A percentile compares a stretch with the other conserved stretches of the same genome.
Evolutionary conservation across 495 filamentous ascomycete genomes (phyloP).

Genomic region (Xylaria venustula): DNA sequence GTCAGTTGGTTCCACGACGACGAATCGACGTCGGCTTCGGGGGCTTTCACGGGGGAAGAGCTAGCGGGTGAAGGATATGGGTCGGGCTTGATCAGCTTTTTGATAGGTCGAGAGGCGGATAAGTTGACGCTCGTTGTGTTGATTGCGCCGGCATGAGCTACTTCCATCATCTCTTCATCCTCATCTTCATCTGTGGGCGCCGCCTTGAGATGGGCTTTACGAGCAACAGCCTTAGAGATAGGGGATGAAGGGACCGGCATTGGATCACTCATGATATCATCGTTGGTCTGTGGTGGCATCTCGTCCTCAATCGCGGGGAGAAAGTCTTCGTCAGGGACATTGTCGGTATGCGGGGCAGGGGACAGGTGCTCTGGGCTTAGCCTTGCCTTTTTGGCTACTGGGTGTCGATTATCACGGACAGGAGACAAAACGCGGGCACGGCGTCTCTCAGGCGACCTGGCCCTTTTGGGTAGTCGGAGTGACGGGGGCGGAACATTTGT

Average conservation of each 20-base stretch:
- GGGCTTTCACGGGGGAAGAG: conserved; percentile 68
- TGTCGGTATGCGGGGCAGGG: conserved; percentile 46
- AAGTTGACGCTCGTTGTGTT: conserved; percentile 76
- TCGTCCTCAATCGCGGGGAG: conserved; percentile 52
- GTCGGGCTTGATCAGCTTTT: conserved; percentile 67
- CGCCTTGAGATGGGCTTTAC: conserved; percentile 65
- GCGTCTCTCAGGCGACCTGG: conserved; percentile 70
- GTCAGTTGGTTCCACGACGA: conserved; percentile 87
- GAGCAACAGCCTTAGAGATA: conserved; percentile 71
- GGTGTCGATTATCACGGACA: conserved; percentile 46
- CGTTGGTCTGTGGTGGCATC: conserved; percentile 19
- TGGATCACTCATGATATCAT: conserved; percentile 73
- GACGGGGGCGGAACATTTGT: conserved; percentile 65
- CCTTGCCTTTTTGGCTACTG: conserved; percentile 49
- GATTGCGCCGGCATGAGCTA: conserved; percentile 71
- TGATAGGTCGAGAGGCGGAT: conserved; percentile 74
- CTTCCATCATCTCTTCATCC: conserved; percentile 81
- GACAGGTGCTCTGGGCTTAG: conserved; percentile 42
- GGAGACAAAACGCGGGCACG: conserved; percentile 82
- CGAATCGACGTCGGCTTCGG: conserved; percentile 65
- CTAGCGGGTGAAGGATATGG: conserved; percentile 64
- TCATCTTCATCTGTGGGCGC: conserved; percentile 62
- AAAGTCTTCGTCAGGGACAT: conserved; percentile 47
- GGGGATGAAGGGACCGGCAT: conserved; percentile 77
- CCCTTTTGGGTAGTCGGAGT: conserved; percentile 53